phyloP scores from a whole-genome alignment of 164 flowering plant genomes.

The Hamamelis virginiana region DNA sequence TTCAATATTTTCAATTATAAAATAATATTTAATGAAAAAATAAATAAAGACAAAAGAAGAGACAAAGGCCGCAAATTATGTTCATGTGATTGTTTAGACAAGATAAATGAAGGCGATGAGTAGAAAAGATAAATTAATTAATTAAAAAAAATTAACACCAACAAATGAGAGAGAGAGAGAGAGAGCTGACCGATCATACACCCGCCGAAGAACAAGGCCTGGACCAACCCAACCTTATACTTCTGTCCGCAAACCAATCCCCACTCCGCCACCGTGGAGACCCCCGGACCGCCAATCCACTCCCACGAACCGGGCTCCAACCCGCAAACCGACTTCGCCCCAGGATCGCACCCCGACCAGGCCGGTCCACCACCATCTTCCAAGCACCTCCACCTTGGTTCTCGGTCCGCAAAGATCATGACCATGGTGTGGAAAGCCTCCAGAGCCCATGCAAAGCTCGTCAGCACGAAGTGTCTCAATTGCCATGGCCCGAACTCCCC shows the following conservation, averaged over 20 bases:
- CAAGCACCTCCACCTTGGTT: constrained; percentile 65
- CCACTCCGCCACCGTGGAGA: constrained; percentile 81
- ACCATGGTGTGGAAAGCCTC: constrained; percentile 96
- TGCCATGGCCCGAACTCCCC: constrained; percentile 94
- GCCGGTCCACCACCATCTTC: not conserved
- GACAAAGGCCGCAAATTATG: too few species aligned
- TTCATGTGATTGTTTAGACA: too few species aligned
- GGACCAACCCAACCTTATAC: constrained; percentile 83
- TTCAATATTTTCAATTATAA: too few species aligned
- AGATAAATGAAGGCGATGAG: too few species aligned
- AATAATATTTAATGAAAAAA: too few species aligned
- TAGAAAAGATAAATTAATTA: too few species aligned
- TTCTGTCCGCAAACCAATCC: constrained; percentile 71
- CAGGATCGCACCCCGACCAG: constrained; percentile 21
- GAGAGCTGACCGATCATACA: constrained; percentile 80
- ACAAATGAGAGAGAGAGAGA: not conserved
- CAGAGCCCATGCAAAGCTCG: constrained; percentile 81
- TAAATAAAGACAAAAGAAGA: too few species aligned
- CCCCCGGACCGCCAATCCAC: constrained; percentile 61
- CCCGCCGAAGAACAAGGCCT: constrained; percentile 80
- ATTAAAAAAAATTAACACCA: not conserved
- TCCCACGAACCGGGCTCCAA: constrained; percentile 72
- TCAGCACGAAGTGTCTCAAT: constrained; percentile 68
- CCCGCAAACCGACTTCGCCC: constrained; percentile 39
- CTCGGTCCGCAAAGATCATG: constrained; percentile 93